These are phyloP conservation scores for Yamagishiella unicocca DNA, from an alignment of 139 green algal genomes.

Conservation along the genomic window DNA sequence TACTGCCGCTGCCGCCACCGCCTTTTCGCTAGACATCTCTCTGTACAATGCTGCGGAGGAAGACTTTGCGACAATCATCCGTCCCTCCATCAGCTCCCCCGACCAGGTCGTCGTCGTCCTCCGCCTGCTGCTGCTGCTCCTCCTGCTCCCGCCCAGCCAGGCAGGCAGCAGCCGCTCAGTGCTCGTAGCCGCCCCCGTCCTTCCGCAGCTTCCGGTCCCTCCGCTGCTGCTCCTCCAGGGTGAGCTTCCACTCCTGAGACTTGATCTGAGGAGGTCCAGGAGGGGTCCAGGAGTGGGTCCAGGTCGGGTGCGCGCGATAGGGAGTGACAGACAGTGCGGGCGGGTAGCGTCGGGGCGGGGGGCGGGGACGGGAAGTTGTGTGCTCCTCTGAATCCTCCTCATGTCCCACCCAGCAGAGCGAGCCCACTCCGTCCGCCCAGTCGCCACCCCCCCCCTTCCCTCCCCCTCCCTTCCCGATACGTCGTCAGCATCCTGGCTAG, in stretches of 20 bases:
- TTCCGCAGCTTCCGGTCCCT: constrained; percentile 59
- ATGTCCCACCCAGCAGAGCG: not conserved
- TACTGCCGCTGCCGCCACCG: too few species aligned
- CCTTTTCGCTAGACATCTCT: too few species aligned
- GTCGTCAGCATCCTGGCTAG: too few species aligned
- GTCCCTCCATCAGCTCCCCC: too few species aligned
- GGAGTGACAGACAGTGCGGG: not conserved
- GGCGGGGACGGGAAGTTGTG: too few species aligned
- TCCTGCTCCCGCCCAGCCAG: not conserved
- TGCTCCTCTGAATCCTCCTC: not conserved
- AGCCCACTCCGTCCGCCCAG: not conserved
- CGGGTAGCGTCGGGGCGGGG: too few species aligned
- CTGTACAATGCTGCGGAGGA: too few species aligned
- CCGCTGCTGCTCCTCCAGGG: constrained; percentile 69
- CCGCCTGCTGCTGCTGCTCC: not conserved
- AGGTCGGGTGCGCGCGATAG: not conserved
- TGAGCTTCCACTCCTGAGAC: constrained; percentile 69
- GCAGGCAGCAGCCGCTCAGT: constrained; percentile 49
- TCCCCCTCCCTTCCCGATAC: too few species aligned
- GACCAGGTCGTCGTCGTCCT: too few species aligned
- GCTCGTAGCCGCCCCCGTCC: constrained; percentile 59
- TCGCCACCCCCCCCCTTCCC: too few species aligned
- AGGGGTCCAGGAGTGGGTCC: not conserved
- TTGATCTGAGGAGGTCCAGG: not conserved
- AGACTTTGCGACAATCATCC: too few species aligned